A percentile compares a stretch with the other conserved stretches of the same genome.
These are phyloP conservation scores for Candida sonorensis DNA, from an alignment of 805 yeast species.

Conservation along the genomic window DNA sequence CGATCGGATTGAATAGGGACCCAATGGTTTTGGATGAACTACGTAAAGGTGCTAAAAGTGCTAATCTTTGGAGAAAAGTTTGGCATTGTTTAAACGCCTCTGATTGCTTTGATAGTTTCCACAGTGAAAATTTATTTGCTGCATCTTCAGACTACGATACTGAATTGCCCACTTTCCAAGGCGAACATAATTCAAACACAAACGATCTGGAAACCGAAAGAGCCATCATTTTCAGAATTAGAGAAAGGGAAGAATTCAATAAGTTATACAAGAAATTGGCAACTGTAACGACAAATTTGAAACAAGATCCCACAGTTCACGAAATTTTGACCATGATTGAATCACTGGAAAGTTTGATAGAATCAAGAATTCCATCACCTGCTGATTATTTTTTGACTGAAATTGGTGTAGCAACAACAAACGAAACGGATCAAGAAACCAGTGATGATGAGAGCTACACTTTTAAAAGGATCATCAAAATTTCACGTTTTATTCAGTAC, in stretches of 20 bases:
- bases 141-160: constrained; percentile 37
- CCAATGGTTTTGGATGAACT: constrained; percentile 27
- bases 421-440: too few relatives aligned
- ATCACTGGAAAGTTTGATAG: constrained; percentile 29
- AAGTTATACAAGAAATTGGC: constrained; percentile 27
- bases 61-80: constrained; percentile 50
- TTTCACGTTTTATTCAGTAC: constrained; percentile 12
- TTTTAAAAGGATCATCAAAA: too few relatives aligned
- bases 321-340: constrained; percentile 27
- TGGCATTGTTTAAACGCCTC: constrained; percentile 43
- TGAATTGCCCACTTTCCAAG: constrained; percentile 31
- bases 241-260: constrained; percentile 26
- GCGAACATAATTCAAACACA: constrained; percentile 26
- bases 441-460: too few relatives aligned
- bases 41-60: constrained; percentile 25
- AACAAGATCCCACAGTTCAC: constrained; percentile 26
- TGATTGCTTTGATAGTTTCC: constrained; percentile 36
- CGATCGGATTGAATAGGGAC: constrained; percentile 43
- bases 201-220: constrained; percentile 31
- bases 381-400: constrained; percentile 17
- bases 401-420: constrained; percentile 10
- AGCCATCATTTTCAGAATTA: constrained; percentile 27
- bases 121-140: constrained; percentile 21
- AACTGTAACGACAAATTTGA: constrained; percentile 26
- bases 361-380: constrained; percentile 7